Base-by-base conservation (phyloP, 78 protist genomes). In the Dictyostelium citrinum region DNA sequence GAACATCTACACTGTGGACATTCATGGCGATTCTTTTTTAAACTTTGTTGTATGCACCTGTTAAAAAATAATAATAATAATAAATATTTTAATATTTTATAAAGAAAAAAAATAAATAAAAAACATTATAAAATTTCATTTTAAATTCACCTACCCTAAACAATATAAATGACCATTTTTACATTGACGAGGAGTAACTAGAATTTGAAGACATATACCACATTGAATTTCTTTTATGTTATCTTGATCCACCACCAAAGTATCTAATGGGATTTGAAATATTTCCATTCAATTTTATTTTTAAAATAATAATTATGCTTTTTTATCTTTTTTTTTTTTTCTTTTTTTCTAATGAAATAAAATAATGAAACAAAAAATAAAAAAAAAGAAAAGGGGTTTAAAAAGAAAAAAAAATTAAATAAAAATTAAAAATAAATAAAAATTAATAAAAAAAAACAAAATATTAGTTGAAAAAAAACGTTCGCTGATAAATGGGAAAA, bases 1-100 rank as follows among this genome's bases (percentile, higher is more conserved):
- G 82, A 58, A 5, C 64, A 35, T 79, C 95, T 79, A 64, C 95
- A 90, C 27, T 43, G 60, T 61, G 95, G 95, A 51, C 95, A 90
- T 45, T 90, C 60, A 20, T 49, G 61, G 5, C 64, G 10, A n/a
- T 3, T 20, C 81, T 90, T 90, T 31, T 90, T 83, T 10, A 90
- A 14, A 67, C 78, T 80, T 37, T 45, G 33, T 16, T 27, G 11
- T 16, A 90, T 90, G 41, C 95, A 90, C 5, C 72, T 64, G 27
- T 64, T n/a, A 20, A 24, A 20, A 64, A n/a, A 60, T 5, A 60
- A n/a, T 3, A 24, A 64, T 1, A 58, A 58, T 58, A 20, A 55
- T 6, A 20, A 55, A 20, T 7, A 20, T 17, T 22, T 6, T 58
- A 8, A 17, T 1, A 58, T 1, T 3, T 20, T 58, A 16, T 58